These are phyloP conservation scores for Cystoisospora suis DNA, from an alignment of 169 alveolate species.

Conservation along the genomic window DNA sequence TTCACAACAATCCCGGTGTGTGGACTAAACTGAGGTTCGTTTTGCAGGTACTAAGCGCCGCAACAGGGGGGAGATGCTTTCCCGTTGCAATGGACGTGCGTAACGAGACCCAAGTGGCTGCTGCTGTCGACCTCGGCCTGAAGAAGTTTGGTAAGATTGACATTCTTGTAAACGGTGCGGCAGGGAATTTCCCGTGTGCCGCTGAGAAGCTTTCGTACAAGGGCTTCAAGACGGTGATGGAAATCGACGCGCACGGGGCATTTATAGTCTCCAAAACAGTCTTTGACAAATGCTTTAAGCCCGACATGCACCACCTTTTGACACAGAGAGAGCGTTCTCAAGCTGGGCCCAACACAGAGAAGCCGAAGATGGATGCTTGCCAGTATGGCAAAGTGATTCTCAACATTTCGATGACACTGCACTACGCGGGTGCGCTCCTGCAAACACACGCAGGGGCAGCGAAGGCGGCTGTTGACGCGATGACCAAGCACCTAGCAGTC, in stretches of 20 bases:
- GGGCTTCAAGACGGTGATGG: conserved; percentile 84
- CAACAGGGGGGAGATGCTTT: conserved; percentile 43
- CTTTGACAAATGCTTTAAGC: conserved; percentile 56
- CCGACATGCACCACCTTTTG: background rate
- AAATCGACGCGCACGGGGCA: conserved; percentile 85
- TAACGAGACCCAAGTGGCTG: conserved; percentile 73
- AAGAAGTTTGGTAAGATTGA: conserved; percentile 78
- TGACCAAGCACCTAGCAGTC: conserved; percentile 85
- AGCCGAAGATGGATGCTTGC: background rate
- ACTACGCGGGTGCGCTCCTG: conserved; percentile 47
- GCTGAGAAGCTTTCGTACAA: conserved; percentile 75
- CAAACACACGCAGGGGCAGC: conserved; percentile 86
- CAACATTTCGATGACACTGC: conserved; percentile 71
- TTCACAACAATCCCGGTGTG: no score
- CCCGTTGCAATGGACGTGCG: conserved; percentile 82
- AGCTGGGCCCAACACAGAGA: no score
- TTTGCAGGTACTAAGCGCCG: conserved; percentile 32
- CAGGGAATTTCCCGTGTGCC: conserved; percentile 83
- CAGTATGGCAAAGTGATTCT: conserved; percentile 74
- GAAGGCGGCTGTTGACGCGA: conserved; percentile 85
- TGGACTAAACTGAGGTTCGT: no score
- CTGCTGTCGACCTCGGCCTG: conserved; percentile 71
- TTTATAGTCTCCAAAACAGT: conserved; percentile 80
- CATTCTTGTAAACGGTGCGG: conserved; percentile 87
- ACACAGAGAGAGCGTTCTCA: background rate